Conservation (phyloP, 2,329 filamentous ascomycete species). For the Pseudogymnoascus sp. region DNA sequence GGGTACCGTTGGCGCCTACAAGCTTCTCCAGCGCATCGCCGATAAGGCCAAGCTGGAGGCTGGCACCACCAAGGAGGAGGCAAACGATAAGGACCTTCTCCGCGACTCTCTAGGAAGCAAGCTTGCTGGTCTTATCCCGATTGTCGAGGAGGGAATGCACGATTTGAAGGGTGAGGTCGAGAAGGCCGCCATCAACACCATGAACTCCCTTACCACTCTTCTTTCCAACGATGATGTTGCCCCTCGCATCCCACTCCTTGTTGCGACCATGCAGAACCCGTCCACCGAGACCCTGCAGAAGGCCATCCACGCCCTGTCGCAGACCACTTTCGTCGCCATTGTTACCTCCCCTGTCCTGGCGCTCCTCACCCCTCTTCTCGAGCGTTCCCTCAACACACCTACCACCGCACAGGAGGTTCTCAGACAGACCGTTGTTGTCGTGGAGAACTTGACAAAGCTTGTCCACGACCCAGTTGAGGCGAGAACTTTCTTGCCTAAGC, state of each 20-base stretch:
- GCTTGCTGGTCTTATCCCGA: conserved; percentile 78
- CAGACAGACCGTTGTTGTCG: conserved; percentile 90
- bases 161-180: conserved; percentile 84
- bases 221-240: conserved; percentile 96
- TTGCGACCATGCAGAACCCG: conserved; percentile 93
- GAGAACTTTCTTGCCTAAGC: conserved; percentile 86
- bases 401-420: conserved; percentile 88
- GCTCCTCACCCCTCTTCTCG: conserved; percentile 86
- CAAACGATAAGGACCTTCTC: conserved; percentile 79
- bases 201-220: conserved; percentile 82
- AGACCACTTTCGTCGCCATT: conserved; percentile 96
- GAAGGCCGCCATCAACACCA: conserved; percentile 87
- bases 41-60: conserved; percentile 85
- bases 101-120: conserved; percentile 85
- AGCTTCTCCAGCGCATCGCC: conserved; percentile 85
- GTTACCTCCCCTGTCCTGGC: conserved; percentile 94
- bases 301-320: conserved; percentile 90
- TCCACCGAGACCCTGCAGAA: conserved; percentile 84
- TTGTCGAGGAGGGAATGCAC: conserved; percentile 91
- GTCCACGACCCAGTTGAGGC: conserved; percentile 95
- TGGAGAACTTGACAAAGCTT: conserved; percentile 96
- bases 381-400: conserved; percentile 87
- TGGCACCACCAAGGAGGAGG: conserved; percentile 72
- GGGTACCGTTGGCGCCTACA: conserved; percentile 79
- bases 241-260: conserved; percentile 81